These are phyloP conservation scores for Daldinia eschscholtzii DNA, from an alignment of 2,329 filamentous ascomycete species.

Conservation along the genomic window DNA sequence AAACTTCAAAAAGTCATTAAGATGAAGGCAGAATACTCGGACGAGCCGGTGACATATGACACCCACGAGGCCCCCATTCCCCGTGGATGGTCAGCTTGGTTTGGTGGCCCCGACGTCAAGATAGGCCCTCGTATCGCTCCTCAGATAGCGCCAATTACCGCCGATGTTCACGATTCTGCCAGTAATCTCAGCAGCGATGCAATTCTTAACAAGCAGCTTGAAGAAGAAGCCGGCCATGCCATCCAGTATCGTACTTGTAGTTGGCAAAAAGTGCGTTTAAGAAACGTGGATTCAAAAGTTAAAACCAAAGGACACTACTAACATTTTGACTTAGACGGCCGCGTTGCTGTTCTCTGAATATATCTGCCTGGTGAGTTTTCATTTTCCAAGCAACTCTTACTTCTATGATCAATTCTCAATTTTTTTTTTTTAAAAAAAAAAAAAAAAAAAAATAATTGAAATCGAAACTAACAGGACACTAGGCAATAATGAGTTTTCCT, in stretches of 20 bases:
- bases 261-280: constrained; percentile 80
- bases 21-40: constrained; percentile 47
- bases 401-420: background rate
- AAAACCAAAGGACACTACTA: constrained; percentile 36
- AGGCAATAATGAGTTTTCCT: constrained; percentile 92
- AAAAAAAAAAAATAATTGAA: background rate
- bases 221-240: constrained; percentile 78
- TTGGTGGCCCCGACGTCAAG: constrained; percentile 55
- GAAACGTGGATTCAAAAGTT: constrained; percentile 17
- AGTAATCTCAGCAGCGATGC: constrained; percentile 61
- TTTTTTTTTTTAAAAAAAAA: background rate
- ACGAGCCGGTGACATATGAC: constrained; percentile 41
- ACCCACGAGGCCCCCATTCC: constrained; percentile 64
- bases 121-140: constrained; percentile 67
- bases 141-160: constrained; percentile 49
- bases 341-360: constrained; percentile 94
- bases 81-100: constrained; percentile 55
- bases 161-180: constrained; percentile 54
- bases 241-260: constrained; percentile 95
- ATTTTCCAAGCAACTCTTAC: background rate
- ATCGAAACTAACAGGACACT: constrained; percentile 38
- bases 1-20: background rate
- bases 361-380: constrained; percentile 75
- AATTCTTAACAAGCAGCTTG: constrained; percentile 76
- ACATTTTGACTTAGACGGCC: constrained; percentile 71